A percentile compares a stretch with the other conserved stretches of the same genome.
Evolutionary conservation across 139 green algal genomes (phyloP).

Genomic region (Pycnococcus provasolii): DNA sequence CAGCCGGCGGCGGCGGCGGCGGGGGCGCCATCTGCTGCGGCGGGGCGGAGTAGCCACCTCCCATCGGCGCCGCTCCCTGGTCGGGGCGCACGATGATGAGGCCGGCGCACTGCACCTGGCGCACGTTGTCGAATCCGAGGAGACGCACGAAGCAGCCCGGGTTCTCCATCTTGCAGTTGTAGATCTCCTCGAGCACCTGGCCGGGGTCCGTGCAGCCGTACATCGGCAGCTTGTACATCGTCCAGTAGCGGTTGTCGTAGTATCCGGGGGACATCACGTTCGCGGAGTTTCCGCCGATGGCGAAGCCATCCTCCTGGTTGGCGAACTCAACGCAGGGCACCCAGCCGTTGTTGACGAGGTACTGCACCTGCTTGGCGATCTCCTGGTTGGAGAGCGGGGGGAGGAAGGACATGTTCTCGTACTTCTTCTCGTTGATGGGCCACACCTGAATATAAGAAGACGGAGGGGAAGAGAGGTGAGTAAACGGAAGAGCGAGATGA

Average conservation of each 20-base stretch:
- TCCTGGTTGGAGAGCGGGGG: slow-evolving; percentile 75
- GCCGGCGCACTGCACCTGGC: slow-evolving; percentile 58
- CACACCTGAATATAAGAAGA: slow-evolving; percentile 35
- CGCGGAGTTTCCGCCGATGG: slow-evolving; percentile 1
- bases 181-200: slow-evolving; percentile 84
- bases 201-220: slow-evolving; percentile 91
- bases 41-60: no score
- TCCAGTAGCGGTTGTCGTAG: slow-evolving; percentile 94
- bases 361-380: slow-evolving; percentile 89
- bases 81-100: slow-evolving; percentile 51
- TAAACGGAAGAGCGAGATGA: not conserved
- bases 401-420: slow-evolving; percentile 99
- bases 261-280: slow-evolving; percentile 44
- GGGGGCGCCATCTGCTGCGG: no score
- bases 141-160: slow-evolving; percentile 86
- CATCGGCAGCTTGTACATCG: slow-evolving; percentile 99
- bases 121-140: slow-evolving; percentile 65
- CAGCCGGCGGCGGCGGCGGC: no score
- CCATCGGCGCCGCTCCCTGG: no score
- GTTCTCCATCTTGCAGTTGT: slow-evolving; percentile 68
- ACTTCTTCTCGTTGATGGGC: slow-evolving; percentile 62
- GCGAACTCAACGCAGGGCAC: slow-evolving; percentile 93
- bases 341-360: slow-evolving; percentile 84
- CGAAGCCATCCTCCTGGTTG: slow-evolving; percentile 22
- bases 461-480: not conserved